A percentile compares a stretch with the other conserved stretches of the same genome.
Evolutionary conservation across 1,139 yeast species (phyloP).

Genomic region (Taphrina flavorubra): DNA sequence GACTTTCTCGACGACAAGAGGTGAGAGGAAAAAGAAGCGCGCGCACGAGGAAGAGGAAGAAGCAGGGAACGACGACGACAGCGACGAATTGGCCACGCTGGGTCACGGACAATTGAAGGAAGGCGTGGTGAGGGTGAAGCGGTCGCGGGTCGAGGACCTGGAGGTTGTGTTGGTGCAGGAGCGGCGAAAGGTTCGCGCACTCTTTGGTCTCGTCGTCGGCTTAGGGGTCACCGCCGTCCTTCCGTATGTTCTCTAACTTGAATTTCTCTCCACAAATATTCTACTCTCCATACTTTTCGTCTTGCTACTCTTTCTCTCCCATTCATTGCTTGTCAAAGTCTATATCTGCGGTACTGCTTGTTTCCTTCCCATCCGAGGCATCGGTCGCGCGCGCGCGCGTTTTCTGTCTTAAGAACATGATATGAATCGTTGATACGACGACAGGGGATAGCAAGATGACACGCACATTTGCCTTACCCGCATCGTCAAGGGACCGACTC

Average conservation of each 20-base stretch:
- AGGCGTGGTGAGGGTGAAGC: slow-evolving; percentile 36
- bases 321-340: background rate
- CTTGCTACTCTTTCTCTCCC: background rate
- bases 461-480: slow-evolving; percentile 6
- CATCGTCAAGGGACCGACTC: background rate
- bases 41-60: slow-evolving; percentile 19
- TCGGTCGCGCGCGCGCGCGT: too few species aligned
- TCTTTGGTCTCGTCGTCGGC: slow-evolving; percentile 42
- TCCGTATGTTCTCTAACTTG: slow-evolving; percentile 34
- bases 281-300: background rate
- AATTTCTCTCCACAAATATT: background rate
- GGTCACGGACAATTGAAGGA: slow-evolving; percentile 6
- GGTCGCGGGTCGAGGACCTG: slow-evolving; percentile 39
- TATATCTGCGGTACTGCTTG: too few species aligned
- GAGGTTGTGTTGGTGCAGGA: slow-evolving; percentile 43
- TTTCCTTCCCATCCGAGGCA: too few species aligned
- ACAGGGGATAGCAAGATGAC: background rate
- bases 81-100: background rate
- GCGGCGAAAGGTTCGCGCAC: slow-evolving; percentile 42
- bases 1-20: background rate
- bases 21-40: slow-evolving; percentile 22
- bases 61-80: background rate
- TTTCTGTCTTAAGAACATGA: too few species aligned
- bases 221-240: slow-evolving; percentile 42
- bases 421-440: too few species aligned